phyloP scores from a whole-genome alignment of 345 rosid genomes.

The Capsella bursapastoris region DNA sequence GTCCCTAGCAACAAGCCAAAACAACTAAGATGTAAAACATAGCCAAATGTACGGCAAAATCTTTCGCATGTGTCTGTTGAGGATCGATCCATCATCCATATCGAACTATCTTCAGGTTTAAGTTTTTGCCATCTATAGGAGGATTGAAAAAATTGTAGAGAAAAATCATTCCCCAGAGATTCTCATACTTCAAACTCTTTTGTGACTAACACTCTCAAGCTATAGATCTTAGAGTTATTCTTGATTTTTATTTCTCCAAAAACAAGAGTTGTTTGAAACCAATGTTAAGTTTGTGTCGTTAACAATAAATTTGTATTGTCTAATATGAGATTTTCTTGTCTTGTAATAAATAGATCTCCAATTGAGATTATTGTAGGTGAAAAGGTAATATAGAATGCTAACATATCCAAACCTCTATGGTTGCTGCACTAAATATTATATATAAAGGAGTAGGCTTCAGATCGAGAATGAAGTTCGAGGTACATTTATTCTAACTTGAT shows the following conservation, averaged over 20 bases:
- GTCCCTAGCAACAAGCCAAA: neutral
- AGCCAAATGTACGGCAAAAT: no score
- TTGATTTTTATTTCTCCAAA: neutral
- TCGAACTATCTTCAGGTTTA: neutral
- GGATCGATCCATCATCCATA: no score
- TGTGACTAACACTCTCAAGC: neutral
- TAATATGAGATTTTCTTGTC: neutral
- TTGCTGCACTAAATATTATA: neutral
- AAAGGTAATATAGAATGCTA: neutral
- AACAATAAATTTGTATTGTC: neutral
- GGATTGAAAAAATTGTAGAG: no score
- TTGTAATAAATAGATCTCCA: neutral
- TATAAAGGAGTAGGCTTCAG: neutral
- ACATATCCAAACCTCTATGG: neutral
- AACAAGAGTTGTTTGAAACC: neutral
- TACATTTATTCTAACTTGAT: conserved; percentile 21
- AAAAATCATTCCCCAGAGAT: no score
- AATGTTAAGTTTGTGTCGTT: neutral
- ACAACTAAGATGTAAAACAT: neutral
- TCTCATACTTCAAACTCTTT: no score
- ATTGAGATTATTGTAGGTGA: neutral
- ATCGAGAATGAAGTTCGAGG: neutral
- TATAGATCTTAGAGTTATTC: neutral
- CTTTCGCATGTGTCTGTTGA: no score
- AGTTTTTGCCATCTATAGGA: neutral